Conservation (phyloP, 805 yeast genomes). For the Lipomyces lipofer region DNA sequence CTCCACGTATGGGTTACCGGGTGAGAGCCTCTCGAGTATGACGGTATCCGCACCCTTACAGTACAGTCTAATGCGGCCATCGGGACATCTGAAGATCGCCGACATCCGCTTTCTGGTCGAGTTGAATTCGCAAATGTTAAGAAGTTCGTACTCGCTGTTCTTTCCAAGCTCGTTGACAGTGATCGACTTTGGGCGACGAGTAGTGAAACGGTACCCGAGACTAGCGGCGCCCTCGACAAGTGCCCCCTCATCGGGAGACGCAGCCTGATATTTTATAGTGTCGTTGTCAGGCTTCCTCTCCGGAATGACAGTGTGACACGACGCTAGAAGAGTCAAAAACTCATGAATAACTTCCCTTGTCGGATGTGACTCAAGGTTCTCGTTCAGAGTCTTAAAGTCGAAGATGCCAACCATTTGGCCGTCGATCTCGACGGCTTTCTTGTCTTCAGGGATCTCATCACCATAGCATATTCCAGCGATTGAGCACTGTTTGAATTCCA, state of each 20-base stretch:
- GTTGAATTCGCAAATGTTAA: conserved; percentile 93
- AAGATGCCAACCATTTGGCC: conserved; percentile 81
- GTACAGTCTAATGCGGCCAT: conserved; percentile 81
- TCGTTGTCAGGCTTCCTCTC: conserved; percentile 56
- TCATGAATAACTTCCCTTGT: conserved; percentile 54
- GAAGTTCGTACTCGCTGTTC: conserved; percentile 65
- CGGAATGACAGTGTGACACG: conserved; percentile 98
- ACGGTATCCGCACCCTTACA: conserved; percentile 99
- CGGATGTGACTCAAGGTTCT: conserved; percentile 24
- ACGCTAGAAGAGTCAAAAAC: conserved; percentile 78
- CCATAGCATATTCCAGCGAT: conserved; percentile 91
- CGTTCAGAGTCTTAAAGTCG: conserved; percentile 61
- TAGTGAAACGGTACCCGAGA: conserved; percentile 78
- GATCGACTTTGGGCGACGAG: conserved; percentile 82
- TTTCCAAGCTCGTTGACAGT: conserved; percentile 59
- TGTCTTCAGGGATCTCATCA: conserved; percentile 88
- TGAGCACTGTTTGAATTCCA: conserved; percentile 93
- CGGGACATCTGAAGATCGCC: conserved; percentile 90
- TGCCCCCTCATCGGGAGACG: conserved; percentile 99
- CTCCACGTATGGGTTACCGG: conserved; percentile 71
- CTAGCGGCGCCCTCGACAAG: conserved; percentile 93
- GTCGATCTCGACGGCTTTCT: conserved; percentile 66
- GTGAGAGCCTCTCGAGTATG: conserved; percentile 76
- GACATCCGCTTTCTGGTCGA: conserved; percentile 98
- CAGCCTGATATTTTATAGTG: conserved; percentile 88